Conservation (phyloP, 2,329 filamentous ascomycete species). For the Beauveria caledonica region DNA sequence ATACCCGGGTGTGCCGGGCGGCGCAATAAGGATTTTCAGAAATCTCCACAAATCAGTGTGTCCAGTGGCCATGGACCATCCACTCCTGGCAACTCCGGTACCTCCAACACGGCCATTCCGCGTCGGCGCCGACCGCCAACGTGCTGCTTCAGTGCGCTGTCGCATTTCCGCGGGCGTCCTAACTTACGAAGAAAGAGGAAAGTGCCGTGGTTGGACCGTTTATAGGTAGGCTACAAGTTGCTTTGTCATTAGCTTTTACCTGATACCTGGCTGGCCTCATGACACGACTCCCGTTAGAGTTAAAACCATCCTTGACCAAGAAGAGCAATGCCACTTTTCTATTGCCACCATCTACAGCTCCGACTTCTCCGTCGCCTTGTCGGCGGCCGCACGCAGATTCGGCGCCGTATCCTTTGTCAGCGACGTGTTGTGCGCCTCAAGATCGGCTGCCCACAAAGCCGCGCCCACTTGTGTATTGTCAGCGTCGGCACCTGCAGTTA, state of each 20-base stretch:
- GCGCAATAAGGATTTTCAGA: not conserved
- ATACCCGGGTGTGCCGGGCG: not conserved
- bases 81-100: conserved; percentile 6
- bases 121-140: not conserved
- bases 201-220: not conserved
- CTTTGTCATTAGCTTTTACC: not conserved
- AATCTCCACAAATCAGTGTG: not conserved
- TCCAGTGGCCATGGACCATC: not conserved
- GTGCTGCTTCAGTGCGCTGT: not conserved
- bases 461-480: conserved; percentile 59
- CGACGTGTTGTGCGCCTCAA: conserved; percentile 50
- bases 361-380: conserved; percentile 35
- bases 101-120: conserved; percentile 6
- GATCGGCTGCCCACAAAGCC: conserved; percentile 87
- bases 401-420: conserved; percentile 46
- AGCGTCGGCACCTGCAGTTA: not conserved
- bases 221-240: not conserved
- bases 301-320: too few species aligned
- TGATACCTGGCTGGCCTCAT: not conserved
- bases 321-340: not conserved
- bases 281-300: not conserved
- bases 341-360: conserved; percentile 1
- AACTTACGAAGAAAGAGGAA: not conserved
- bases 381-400: conserved; percentile 38
- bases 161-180: not conserved